Evolutionary conservation across 1,139 yeast species (phyloP), one percentile per base, ranked within the genome.

Genomic region (Kurtzmaniella quercitrusa): DNA sequence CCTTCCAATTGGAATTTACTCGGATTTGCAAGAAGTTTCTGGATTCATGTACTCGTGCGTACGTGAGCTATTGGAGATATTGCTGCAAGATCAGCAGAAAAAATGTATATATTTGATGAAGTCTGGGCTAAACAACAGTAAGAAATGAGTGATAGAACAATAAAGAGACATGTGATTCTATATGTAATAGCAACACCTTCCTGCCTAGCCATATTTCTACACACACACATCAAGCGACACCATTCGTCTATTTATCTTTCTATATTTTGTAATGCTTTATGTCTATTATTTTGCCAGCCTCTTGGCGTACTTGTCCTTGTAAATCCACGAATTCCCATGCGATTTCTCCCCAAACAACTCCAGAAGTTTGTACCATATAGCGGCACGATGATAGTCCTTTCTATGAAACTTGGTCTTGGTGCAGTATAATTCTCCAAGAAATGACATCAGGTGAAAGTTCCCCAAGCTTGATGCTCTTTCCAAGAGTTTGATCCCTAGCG

Each of bases 311-410:
- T 85, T 85, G 39, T 79, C 81, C 59, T 84, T 85, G 66, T 84
- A 81, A 38, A 85, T 84, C 94, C 94, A 86, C 47, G 83, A 79
- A 48, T 85, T 82, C 1, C 91, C 91, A 33, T 83, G 77, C 48
- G 82, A 66, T 51, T 73, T 77, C 18, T 77, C 77, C 1, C 93
- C 94, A 51, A 76, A 73, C 14, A 74, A 66, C 43, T 82, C 91
- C 19, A 89, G 85, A 37, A 80, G 63, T 42, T 94, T 68, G 48
- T 81, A 76, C 81, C 91, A 82, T 11, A 81, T 79, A 2, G 94
- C 88, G 1, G 95, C 90, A 53, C 77, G 67, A 42, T 65, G 62
- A 42, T 74, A 62, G 57, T 87, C 88, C 54, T 80, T 82, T 60
- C 81, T 81, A 41, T 71, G 75, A 41, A 59, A 55, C 44, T 73